Percentiles rank a stretch among this genome's conserved stretches.
Evolutionary conservation across 225 moss, liverwort and hornwort genomes (phyloP).

Genomic region (Sphagnum contortum): DNA sequence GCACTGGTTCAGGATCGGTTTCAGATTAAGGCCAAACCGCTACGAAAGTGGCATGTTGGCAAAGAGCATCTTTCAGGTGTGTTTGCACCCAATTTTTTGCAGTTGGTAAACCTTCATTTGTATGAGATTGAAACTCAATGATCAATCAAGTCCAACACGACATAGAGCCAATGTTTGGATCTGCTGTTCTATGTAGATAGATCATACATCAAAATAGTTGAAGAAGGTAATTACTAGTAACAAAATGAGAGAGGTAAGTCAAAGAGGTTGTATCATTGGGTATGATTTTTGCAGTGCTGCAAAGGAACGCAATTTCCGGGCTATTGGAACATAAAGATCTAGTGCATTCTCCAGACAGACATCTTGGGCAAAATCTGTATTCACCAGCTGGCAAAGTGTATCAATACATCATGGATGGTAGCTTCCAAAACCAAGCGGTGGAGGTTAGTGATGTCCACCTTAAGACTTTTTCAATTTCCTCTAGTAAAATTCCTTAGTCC

Average conservation of each 20-base stretch:
- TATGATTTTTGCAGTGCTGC: not conserved
- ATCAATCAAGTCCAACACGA: too few relatives aligned
- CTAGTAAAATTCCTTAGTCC: too few relatives aligned
- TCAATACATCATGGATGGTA: not conserved
- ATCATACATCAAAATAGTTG: not conserved
- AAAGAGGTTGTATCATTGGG: too few relatives aligned
- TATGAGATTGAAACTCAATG: too few relatives aligned
- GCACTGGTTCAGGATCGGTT: not conserved
- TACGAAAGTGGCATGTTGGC: not conserved
- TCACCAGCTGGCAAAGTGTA: not conserved
- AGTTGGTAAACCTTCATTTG: too few relatives aligned
- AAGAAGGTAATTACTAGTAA: not conserved
- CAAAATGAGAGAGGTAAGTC: too few relatives aligned
- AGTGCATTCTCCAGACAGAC: not conserved
- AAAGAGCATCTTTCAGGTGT: constrained; percentile 4
- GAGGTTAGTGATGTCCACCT: too few relatives aligned
- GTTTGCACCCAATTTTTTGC: not conserved
- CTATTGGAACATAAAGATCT: not conserved
- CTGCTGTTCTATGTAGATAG: not conserved
- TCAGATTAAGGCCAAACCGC: not conserved
- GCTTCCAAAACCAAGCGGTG: not conserved
- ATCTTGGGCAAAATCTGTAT: not conserved
- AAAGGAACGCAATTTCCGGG: constrained; percentile 3
- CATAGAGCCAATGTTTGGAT: not conserved
- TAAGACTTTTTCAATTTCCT: too few relatives aligned